Evolutionary conservation across 2,329 filamentous ascomycete species (phyloP).

Genomic region (Trichoderma hamatum): DNA sequence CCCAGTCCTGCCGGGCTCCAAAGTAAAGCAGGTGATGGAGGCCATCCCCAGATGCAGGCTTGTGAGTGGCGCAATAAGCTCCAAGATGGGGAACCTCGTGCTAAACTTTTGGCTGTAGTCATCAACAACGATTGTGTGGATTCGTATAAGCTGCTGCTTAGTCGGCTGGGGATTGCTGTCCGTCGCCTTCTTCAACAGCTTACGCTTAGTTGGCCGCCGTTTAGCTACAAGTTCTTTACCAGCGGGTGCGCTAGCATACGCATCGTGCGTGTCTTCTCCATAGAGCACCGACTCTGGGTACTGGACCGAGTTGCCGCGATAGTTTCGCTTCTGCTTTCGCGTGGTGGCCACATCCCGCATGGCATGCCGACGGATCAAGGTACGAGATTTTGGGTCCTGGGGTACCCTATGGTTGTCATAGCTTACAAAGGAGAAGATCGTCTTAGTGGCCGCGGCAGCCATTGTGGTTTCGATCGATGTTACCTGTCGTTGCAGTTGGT

Average conservation of each 20-base stretch:
- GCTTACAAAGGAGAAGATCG: constrained; percentile 13
- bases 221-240: not conserved
- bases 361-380: constrained; percentile 12
- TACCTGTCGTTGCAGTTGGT: not conserved
- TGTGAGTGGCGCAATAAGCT: not conserved
- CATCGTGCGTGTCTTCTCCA: not conserved
- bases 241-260: not conserved
- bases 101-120: not conserved
- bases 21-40: constrained; percentile 1
- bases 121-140: constrained; percentile 7
- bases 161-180: not conserved
- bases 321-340: constrained; percentile 4
- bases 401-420: constrained; percentile 14
- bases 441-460: not conserved
- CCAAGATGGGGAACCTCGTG: not conserved
- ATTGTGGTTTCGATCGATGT: not conserved
- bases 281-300: not conserved
- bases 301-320: not conserved
- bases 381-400: constrained; percentile 10
- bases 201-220: not conserved
- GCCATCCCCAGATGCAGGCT: constrained; percentile 9
- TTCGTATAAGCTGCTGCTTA: not conserved
- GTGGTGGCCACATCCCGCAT: constrained; percentile 8
- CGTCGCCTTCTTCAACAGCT: not conserved
- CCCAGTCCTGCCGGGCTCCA: not conserved